Evolutionary conservation across 1,284 basidiomycete species (phyloP), one percentile per base, ranked within the genome.

Genomic region (Trametes pubescens): DNA sequence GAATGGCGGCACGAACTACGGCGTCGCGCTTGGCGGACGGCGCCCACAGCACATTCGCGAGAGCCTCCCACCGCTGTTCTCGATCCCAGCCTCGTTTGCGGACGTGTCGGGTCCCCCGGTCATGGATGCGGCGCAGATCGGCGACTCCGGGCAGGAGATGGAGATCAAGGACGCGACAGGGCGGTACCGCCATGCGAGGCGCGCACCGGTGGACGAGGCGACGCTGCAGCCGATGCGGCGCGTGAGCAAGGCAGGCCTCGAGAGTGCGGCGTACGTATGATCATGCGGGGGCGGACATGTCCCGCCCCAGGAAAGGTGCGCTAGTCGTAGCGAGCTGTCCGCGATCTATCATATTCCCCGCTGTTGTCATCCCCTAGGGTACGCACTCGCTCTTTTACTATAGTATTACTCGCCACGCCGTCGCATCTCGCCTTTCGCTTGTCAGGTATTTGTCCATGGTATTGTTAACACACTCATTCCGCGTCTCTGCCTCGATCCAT

Each of bases 211-310:
- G 24, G 86, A 95, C 73, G 91, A 93, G 77, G 89, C 81, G 48
- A 96, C 94, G 26, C 77, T 96, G 65, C 94, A 95, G 75, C 94
- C 94, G 22, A 84, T 92, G 80, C 79, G 94, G 64, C 82, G 94
- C 62, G 93, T 95, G 61, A 94, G 91, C 75, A 96, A 96, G 78
- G 94, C 94, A 4, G 94, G 94, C 37, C 77, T 96, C 68, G 94
- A 96, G 81, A 94, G 86, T 62, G 65, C 75, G 8, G 67, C 70
- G 53, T 74, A 74, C 60, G 61, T 70, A 59, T 76, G 66, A 70
- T 56, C n/a, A 10, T 26, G 46, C 34, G 60, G 43, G 40, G 59
- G 49, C 44, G 59, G 40, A 46, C 46, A 32, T 38, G n/a, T 40
- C 51, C 49, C 34, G 14, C 48, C 16, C n/a, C 29, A 8, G 32